Conservation (phyloP, 176 grass and related monocot genomes). For the Oryza brachyantha region DNA sequence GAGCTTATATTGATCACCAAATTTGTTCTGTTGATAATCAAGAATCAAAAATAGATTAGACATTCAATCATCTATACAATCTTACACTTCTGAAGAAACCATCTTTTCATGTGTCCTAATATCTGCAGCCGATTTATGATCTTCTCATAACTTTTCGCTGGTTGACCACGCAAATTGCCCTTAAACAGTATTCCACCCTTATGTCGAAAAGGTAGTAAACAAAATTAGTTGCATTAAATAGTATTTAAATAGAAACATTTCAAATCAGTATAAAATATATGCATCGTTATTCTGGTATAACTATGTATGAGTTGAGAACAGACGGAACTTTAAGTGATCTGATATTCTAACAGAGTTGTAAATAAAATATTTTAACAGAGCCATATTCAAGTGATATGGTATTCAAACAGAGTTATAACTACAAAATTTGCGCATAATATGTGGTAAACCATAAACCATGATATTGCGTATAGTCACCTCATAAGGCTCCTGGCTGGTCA, state of each 20-base stretch:
- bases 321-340: not conserved
- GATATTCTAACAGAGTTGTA: no score
- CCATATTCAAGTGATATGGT: not conserved
- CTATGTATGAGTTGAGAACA: not conserved
- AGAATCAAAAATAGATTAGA: conserved; percentile 12
- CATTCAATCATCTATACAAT: not conserved
- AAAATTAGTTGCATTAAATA: conserved; percentile 12
- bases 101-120: conserved; percentile 10
- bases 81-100: not conserved
- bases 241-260: conserved; percentile 12
- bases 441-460: conserved; percentile 1
- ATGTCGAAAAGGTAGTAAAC: conserved; percentile 16
- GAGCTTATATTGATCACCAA: conserved; percentile 87
- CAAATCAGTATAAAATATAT: conserved; percentile 4
- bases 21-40: conserved; percentile 71
- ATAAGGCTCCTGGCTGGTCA: conserved; percentile 86
- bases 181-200: conserved; percentile 95
- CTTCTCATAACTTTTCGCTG: conserved; percentile 87
- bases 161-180: conserved; percentile 82
- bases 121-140: conserved; percentile 82
- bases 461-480: conserved; percentile 53
- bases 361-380: no score
- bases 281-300: not conserved
- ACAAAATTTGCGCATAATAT: not conserved
- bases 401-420: not conserved